A percentile compares a stretch with the other conserved stretches of the same genome.
Evolutionary conservation across 2,329 filamentous ascomycete genomes (phyloP).

Genomic region (Fusarium scirpi): DNA sequence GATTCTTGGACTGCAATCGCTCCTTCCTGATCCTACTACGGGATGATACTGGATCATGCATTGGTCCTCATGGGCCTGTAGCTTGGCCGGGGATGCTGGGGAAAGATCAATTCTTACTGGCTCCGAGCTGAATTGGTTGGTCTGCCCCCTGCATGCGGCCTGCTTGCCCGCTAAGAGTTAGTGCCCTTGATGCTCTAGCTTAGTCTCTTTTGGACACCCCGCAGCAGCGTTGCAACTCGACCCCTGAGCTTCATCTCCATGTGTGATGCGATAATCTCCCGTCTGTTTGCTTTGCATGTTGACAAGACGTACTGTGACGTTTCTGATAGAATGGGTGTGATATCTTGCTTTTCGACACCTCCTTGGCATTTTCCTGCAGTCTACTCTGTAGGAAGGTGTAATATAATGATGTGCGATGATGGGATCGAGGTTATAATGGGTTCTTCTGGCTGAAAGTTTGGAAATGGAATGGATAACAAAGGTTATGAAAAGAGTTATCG

Average conservation of each 20-base stretch:
- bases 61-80: conserved; percentile 23
- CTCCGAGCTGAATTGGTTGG: conserved; percentile 20
- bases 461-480: conserved; percentile 27
- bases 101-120: conserved; percentile 22
- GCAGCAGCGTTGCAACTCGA: conserved; percentile 38
- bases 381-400: neutral
- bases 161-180: conserved; percentile 44
- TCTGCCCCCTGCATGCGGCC: conserved; percentile 46
- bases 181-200: conserved; percentile 36
- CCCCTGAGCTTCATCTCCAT: conserved; percentile 34
- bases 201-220: conserved; percentile 33
- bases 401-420: neutral
- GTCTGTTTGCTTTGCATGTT: conserved; percentile 5
- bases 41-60: conserved; percentile 29
- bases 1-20: conserved; percentile 21
- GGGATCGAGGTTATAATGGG: neutral
- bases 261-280: conserved; percentile 33
- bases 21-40: conserved; percentile 38
- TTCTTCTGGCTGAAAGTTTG: conserved; percentile 11
- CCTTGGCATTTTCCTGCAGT: neutral
- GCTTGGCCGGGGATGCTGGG: conserved; percentile 23
- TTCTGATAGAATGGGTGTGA: neutral
- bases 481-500: neutral
- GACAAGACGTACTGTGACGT: conserved; percentile 9
- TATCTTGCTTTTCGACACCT: neutral